These are phyloP conservation scores for Backusella parvicylindrica DNA, from an alignment of 192 early-diverging fungal species.

Conservation along the genomic window DNA sequence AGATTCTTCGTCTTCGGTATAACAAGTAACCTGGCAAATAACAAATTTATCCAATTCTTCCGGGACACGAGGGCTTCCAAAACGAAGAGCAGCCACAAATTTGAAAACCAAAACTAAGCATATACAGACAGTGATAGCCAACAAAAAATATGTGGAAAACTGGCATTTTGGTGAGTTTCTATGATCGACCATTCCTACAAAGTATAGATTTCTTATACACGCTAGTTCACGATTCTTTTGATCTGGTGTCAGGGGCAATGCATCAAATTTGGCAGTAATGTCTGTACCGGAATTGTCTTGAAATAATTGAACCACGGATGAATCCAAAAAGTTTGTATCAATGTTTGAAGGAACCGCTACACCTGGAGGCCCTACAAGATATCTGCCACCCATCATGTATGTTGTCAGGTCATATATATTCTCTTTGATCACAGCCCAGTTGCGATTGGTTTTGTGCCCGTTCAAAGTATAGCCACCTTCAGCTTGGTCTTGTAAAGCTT, in stretches of 20 bases:
- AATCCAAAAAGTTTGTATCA: constrained; percentile 57
- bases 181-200: constrained; percentile 80
- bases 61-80: constrained; percentile 62
- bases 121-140: constrained; percentile 74
- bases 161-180: constrained; percentile 76
- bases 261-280: constrained; percentile 56
- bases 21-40: constrained; percentile 93
- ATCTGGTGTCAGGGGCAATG: constrained; percentile 41
- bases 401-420: constrained; percentile 69
- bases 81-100: constrained; percentile 75
- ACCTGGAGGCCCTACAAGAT: constrained; percentile 40
- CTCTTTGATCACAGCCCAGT: constrained; percentile 62
- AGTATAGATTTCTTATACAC: constrained; percentile 84
- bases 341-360: constrained; percentile 37
- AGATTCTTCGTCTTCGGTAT: constrained; percentile 87
- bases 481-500: constrained; percentile 52
- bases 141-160: constrained; percentile 80
- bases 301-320: constrained; percentile 58
- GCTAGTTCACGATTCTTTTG: constrained; percentile 48
- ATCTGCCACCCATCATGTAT: constrained; percentile 55
- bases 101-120: constrained; percentile 75
- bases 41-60: constrained; percentile 95
- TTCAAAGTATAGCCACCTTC: constrained; percentile 23
- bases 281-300: constrained; percentile 57
- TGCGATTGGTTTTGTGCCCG: constrained; percentile 35